Base-by-base conservation (phyloP, 108 stramenopile genomes). In the Pseudonitzschia pungens region DNA sequence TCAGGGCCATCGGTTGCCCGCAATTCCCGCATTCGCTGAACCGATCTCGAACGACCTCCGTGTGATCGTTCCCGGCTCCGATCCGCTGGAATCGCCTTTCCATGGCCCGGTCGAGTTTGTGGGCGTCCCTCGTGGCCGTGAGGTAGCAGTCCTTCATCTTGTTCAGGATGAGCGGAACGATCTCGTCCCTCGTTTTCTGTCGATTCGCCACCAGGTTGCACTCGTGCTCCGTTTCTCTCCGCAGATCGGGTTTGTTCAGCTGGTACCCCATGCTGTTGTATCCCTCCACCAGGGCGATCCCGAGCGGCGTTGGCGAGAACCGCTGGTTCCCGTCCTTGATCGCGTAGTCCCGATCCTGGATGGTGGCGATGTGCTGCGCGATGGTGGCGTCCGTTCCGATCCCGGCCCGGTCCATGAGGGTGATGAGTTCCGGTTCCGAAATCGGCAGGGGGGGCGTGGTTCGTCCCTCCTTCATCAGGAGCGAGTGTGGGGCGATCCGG, bases 331-430 rank as follows among this genome's bases (percentile, higher is more conserved):
- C 81, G 70, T 96, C 90, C 68, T 92, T 96, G 41, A 70, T 81
- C 11, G 92, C 92, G 71, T 96, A 96, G 7, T 90, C 84, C 44
- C 95, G 74, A n/a, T 93, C 87, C 45, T 81, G 81, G 70, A 96
- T 96, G 18, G 92, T 93, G 18, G 87, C 60, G 43, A 96, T 96
- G 75, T 96, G 95, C 50, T 85, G 84, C 0, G 95, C 92, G 62
- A 96, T 98, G 16, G 96, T 96, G 15, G 97, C 97, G 69, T 98
- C 97, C n/a, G 97, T 98, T 12, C 97, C 97, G 70, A 93, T 93
- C 11, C 89, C 89, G 65, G 92, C 77, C 27, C 81, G 76, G 69
- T 96, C 95, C 95, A 96, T 96, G 51, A 89, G 77, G 20, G 89
- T 78, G 66, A 92, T 95, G 42, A 93, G 75, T 60, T 92, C 92